A percentile compares a stretch with the other conserved stretches of the same genome.
phyloP scores from a whole-genome alignment of 2,329 filamentous ascomycete species.

The Dactylellina parvicollis region DNA sequence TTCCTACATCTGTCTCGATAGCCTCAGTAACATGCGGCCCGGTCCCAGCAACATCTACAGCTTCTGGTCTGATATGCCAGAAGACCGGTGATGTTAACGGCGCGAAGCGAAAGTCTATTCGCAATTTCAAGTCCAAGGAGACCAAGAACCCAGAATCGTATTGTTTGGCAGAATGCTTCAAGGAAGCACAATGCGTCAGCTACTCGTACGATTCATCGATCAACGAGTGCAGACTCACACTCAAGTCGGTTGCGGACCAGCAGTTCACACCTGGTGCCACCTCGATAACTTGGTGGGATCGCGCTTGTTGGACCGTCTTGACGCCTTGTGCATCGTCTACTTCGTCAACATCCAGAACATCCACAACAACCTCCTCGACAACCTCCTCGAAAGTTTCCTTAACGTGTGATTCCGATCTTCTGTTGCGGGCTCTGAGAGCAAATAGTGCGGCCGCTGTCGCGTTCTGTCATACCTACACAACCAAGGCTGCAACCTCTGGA shows the following conservation, averaged over 20 bases:
- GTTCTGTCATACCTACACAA: slow-evolving; percentile 13
- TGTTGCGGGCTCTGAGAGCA: slow-evolving; percentile 2
- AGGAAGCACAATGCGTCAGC: slow-evolving; percentile 17
- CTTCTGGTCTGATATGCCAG: slow-evolving; percentile 7
- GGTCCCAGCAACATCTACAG: slow-evolving; percentile 2
- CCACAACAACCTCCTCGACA: background rate
- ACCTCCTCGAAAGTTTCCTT: background rate
- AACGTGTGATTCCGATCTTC: slow-evolving; percentile 2
- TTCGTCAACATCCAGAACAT: background rate
- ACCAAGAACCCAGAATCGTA: background rate
- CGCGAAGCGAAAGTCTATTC: slow-evolving; percentile 18
- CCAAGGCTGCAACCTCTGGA: slow-evolving; percentile 1
- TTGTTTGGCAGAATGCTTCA: slow-evolving; percentile 19
- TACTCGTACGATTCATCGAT: slow-evolving; percentile 17
- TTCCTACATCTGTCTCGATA: slow-evolving; percentile 6
- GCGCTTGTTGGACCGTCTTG: slow-evolving; percentile 15
- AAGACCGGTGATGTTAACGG: slow-evolving; percentile 23
- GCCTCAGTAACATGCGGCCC: background rate
- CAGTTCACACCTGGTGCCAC: slow-evolving; percentile 9
- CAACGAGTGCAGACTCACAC: slow-evolving; percentile 21
- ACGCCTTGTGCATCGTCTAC: background rate
- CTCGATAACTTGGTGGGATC: slow-evolving; percentile 27
- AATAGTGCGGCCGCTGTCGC: background rate
- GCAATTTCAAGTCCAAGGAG: slow-evolving; percentile 19
- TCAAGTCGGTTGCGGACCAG: slow-evolving; percentile 18